Conservation (phyloP, 176 grass and related monocot species). For the Bonia amplexicaulis region DNA sequence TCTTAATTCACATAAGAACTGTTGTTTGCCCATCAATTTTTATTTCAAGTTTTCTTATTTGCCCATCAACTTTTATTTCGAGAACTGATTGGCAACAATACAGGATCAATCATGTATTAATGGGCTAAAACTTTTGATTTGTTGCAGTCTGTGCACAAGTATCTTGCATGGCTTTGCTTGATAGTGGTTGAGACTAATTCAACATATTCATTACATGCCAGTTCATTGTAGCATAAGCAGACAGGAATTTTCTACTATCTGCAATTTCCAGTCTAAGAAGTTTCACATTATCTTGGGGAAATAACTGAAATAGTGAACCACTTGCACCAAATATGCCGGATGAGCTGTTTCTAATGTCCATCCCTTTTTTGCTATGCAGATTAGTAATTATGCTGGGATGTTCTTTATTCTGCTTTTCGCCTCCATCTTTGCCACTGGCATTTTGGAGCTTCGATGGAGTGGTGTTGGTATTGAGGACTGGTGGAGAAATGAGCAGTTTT, state of each 20-base stretch:
- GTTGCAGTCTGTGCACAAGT: background rate
- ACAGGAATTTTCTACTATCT: background rate
- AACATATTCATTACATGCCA: background rate
- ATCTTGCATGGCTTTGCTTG: background rate
- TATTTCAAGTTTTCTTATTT: too few relatives aligned
- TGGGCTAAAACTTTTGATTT: background rate
- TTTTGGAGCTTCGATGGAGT: conserved; percentile 72
- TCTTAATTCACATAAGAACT: background rate
- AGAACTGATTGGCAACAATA: background rate
- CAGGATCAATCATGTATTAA: background rate
- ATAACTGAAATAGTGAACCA: conserved; percentile 1
- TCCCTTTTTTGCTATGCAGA: conserved; percentile 41
- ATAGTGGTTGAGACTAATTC: background rate
- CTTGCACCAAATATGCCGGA: background rate
- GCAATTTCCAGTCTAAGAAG: background rate
- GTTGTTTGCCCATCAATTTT: background rate
- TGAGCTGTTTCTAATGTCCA: background rate
- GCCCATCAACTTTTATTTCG: background rate
- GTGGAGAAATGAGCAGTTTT: conserved; percentile 90
- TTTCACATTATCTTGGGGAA: background rate
- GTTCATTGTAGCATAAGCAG: background rate
- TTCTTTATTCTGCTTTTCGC: conserved; percentile 70
- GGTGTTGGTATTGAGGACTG: conserved; percentile 70
- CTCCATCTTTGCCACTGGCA: conserved; percentile 71
- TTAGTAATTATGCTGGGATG: conserved; percentile 71